Conservation (phyloP, 2,329 filamentous ascomycete species). For the Penicillium sclerotigenum region DNA sequence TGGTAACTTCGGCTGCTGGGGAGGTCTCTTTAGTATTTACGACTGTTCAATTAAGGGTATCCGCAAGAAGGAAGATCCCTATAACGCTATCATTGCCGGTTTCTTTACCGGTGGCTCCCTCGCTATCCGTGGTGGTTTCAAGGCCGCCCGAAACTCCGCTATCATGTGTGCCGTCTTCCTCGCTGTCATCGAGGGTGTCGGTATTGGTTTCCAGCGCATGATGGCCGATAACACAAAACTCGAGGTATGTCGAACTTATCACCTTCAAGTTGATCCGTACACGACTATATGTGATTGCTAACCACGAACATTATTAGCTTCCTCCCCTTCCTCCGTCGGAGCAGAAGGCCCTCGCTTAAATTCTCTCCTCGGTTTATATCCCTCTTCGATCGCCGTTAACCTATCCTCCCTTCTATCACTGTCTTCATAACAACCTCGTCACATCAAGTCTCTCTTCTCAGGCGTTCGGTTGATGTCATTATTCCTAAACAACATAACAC, state of each 20-base stretch:
- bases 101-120: constrained; percentile 95
- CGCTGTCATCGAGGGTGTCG: constrained; percentile 94
- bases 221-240: constrained; percentile 85
- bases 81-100: constrained; percentile 95
- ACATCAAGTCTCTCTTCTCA: constrained; percentile 40
- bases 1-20: constrained; percentile 98
- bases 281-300: not conserved
- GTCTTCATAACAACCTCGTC: constrained; percentile 23
- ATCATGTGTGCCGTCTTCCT: constrained; percentile 94
- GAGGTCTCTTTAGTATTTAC: constrained; percentile 90
- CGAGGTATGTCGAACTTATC: constrained; percentile 44
- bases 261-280: too few relatives aligned
- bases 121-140: constrained; percentile 85
- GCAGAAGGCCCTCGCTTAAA: constrained; percentile 39
- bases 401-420: constrained; percentile 19
- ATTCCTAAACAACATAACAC: constrained; percentile 37
- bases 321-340: constrained; percentile 37
- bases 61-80: constrained; percentile 95
- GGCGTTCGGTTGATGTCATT: constrained; percentile 39
- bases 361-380: constrained; percentile 6
- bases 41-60: constrained; percentile 96
- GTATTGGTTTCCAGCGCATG: constrained; percentile 93
- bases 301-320: constrained; percentile 18
- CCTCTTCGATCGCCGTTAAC: constrained; percentile 1
- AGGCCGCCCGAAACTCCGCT: constrained; percentile 88